Percentiles rank a stretch among this genome's conserved stretches.
phyloP scores from a whole-genome alignment of 2,329 filamentous ascomycete species.

The Rachicladosporium sp. region DNA sequence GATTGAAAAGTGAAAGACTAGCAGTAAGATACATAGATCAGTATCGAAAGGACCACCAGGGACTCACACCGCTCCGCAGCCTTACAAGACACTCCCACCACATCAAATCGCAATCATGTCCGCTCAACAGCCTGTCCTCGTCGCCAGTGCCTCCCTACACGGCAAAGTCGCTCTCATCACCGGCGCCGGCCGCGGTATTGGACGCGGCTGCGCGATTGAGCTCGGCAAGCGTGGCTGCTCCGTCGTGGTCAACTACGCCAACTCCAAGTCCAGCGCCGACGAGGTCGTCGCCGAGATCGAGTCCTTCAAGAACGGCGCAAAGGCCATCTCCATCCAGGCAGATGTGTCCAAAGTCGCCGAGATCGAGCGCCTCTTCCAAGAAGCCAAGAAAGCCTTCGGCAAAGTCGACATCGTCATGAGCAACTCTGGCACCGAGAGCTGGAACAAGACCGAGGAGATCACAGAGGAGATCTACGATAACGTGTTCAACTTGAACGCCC shows the following conservation, averaged over 20 bases:
- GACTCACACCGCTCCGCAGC: no score
- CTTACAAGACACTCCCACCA: no score
- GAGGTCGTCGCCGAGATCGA: slow-evolving; percentile 37
- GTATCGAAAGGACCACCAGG: no score
- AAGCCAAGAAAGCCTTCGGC: slow-evolving; percentile 30
- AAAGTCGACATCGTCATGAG: slow-evolving; percentile 39
- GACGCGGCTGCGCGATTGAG: slow-evolving; percentile 53
- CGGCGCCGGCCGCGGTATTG: slow-evolving; percentile 54
- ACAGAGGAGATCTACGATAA: slow-evolving; percentile 60
- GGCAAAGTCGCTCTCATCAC: slow-evolving; percentile 50
- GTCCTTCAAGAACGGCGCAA: slow-evolving; percentile 34
- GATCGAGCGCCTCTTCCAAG: slow-evolving; percentile 45
- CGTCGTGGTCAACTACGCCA: slow-evolving; percentile 54
- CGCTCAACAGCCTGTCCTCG: slow-evolving; percentile 21
- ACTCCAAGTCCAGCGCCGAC: slow-evolving; percentile 37
- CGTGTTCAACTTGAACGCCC: slow-evolving; percentile 56
- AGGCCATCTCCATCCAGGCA: slow-evolving; percentile 46
- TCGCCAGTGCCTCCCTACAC: slow-evolving; percentile 38
- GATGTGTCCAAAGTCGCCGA: slow-evolving; percentile 43
- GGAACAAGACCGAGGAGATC: slow-evolving; percentile 57
- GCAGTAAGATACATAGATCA: no score
- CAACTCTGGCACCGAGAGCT: slow-evolving; percentile 50
- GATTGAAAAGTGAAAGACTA: no score
- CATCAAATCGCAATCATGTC: slow-evolving; percentile 14
- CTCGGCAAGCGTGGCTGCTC: slow-evolving; percentile 53